These are phyloP conservation scores for Hanseniaspora taiwanica DNA, from an alignment of 805 yeast species.

Conservation along the genomic window DNA sequence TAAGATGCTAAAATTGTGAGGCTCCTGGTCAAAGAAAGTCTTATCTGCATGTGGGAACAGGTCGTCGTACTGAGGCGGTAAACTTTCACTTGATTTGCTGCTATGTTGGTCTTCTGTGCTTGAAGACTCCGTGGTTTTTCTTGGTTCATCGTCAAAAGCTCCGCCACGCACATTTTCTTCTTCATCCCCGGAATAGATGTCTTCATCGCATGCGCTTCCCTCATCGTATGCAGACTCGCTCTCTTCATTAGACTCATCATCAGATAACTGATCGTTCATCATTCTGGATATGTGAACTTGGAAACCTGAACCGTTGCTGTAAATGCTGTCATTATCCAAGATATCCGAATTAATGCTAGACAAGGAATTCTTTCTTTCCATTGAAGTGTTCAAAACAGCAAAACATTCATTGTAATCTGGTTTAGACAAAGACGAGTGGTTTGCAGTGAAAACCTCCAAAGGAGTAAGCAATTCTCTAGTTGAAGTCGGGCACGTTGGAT, in stretches of 20 bases:
- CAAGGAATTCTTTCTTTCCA: constrained; percentile 13
- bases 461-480: constrained; percentile 19
- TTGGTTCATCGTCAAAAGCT: neutral
- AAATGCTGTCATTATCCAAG: constrained; percentile 19
- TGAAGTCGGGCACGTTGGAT: constrained; percentile 17
- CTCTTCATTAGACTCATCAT: constrained; percentile 16
- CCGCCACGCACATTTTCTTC: neutral
- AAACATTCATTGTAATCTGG: constrained; percentile 7
- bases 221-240: constrained; percentile 13
- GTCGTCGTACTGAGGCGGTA: constrained; percentile 6
- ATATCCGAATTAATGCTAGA: constrained; percentile 18
- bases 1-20: constrained; percentile 6
- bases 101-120: neutral
- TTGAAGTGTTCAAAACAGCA: constrained; percentile 4
- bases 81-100: constrained; percentile 2
- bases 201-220: constrained; percentile 16
- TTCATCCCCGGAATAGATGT: constrained; percentile 13
- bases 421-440: constrained; percentile 11
- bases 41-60: constrained; percentile 6
- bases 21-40: constrained; percentile 9
- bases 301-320: constrained; percentile 19
- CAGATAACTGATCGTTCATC: constrained; percentile 19
- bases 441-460: constrained; percentile 19
- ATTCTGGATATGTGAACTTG: constrained; percentile 24
- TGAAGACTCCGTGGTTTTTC: neutral